Percentiles rank a stretch among this genome's conserved stretches.
These are phyloP conservation scores for Diplodia scrobiculata DNA, from an alignment of 2,329 filamentous ascomycete species.

Conservation along the genomic window DNA sequence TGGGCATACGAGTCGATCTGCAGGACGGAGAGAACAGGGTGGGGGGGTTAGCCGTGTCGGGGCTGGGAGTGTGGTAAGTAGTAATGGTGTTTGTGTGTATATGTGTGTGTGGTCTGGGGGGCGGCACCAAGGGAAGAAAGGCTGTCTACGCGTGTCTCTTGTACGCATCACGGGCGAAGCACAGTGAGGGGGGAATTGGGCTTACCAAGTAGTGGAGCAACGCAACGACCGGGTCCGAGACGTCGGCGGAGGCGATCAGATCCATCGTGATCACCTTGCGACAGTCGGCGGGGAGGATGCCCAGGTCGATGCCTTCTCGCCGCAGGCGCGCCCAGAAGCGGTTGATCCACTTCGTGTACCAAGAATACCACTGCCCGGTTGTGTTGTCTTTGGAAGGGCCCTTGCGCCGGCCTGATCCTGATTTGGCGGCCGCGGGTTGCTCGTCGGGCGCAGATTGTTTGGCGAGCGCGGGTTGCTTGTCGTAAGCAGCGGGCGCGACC, in stretches of 20 bases:
- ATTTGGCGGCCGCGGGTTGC: background rate
- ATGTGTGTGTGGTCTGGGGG: no score
- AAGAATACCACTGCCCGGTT: background rate
- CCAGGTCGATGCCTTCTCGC: slow-evolving; percentile 9
- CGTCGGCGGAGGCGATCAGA: background rate
- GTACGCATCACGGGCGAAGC: background rate
- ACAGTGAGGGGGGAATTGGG: background rate
- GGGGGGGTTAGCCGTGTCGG: background rate
- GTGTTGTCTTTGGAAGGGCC: no score
- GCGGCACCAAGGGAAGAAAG: background rate
- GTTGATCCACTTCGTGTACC: background rate
- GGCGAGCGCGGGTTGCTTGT: background rate
- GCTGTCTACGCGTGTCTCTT: background rate
- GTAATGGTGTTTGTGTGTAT: no score
- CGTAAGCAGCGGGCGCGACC: no score
- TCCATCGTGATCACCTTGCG: background rate
- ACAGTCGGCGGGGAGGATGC: background rate
- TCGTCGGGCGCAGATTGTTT: background rate
- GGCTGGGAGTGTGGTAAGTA: no score
- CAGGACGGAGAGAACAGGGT: no score
- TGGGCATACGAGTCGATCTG: background rate
- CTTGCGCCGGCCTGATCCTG: background rate
- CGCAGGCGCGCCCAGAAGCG: slow-evolving; percentile 5
- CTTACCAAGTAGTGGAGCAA: slow-evolving; percentile 16
- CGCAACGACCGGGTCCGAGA: slow-evolving; percentile 4